Base-by-base conservation (phyloP, 768 basidiomycete genomes). In the Candolleomyces aberdarensis region DNA sequence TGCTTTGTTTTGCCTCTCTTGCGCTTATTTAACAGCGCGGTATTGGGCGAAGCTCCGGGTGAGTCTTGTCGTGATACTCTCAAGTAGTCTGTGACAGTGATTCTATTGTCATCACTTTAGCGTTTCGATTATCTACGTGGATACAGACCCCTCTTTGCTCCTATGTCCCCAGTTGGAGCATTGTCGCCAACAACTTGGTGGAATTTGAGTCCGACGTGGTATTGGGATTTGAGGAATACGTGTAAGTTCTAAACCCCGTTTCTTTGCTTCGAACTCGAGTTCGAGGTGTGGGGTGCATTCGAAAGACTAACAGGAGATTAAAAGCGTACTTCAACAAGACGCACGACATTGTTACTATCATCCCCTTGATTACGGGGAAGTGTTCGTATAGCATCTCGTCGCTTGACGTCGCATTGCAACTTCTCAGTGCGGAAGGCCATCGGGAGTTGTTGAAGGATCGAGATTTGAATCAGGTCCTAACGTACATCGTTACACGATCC, bases 261-360 rank as follows among this genome's bases (percentile, higher is more conserved):
- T 7, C 36, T 36, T 36, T 11, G 26, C 26, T 26, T 26, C 26
- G 26, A 26, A 3, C 26, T 26, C 26, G 26, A 26, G 26, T 26
- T 26, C 26, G 26, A 26, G 26, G 26, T 26, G 26, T 26, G 26
- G 36, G 26, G 36, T 36, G 11, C 36, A 5, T 36, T 2, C 36
- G 1, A 11, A 36, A 7, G 8, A 36, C 36, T 36, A 11, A 36
- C 11, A 1, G 36, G 36, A 36, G 1, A 36, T 36, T 3, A 11
- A 7, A 36, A 36, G 67, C 69, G 14, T 71, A 63, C 61, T 69
- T 71, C 51, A 69, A 66, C 58, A 54, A 64, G 31, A 63, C 57
- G 11, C 65, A 69, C 41, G 70, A 71, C 43, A 55, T 71, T 5
- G 68, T 71, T 8, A 60, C 70, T 13, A 67, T 70, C 1, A 62